Evolutionary conservation across 1,139 yeast genomes (phyloP), one percentile per base, ranked within the genome.

Genomic region (Candida gigantensis): DNA sequence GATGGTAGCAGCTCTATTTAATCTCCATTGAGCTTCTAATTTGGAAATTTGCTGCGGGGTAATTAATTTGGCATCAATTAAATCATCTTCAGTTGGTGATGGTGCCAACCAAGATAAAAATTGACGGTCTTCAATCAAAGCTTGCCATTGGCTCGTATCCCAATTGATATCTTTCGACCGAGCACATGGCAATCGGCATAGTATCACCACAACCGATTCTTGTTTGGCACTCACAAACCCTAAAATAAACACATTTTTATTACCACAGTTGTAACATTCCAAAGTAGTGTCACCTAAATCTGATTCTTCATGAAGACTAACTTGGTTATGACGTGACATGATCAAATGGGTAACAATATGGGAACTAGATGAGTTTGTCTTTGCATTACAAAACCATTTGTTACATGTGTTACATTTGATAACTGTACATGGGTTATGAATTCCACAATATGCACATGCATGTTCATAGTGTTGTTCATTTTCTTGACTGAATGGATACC

Each of bases 351-450:
- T 85, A 11, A 90, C 81, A 21, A 90, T 86, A 57, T 90, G 97
- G 2, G 96, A 84, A 13, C 90, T 79, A 7, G 77, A 62, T 7
- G 79, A 67, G 30, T 69, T 68, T 19, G 78, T 71, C 41, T 79
- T 77, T n/a, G 86, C 75, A 56, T 90, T 90, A 64, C 97, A 90
- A 57, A 90, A 90, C 97, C 97, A 90, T 56, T 81, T 83, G 52
- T 78, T 62, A 60, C 97, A 89, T 4, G 76, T 70, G 41, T 78
- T 77, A 64, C 97, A 90, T 50, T 83, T 80, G 28, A 85, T 84
- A 14, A 89, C 84, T 33, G 84, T 72, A 7, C 77, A 61, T 0
- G 88, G 74, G 5, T 78, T 63, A 45, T 81, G 81, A 24, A 87
- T 72, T 1, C 90, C 94, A 64, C 97, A 90, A 57, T 89, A 89